Conservation (phyloP, 306 rosid genomes). For the Vigna hirtella region DNA sequence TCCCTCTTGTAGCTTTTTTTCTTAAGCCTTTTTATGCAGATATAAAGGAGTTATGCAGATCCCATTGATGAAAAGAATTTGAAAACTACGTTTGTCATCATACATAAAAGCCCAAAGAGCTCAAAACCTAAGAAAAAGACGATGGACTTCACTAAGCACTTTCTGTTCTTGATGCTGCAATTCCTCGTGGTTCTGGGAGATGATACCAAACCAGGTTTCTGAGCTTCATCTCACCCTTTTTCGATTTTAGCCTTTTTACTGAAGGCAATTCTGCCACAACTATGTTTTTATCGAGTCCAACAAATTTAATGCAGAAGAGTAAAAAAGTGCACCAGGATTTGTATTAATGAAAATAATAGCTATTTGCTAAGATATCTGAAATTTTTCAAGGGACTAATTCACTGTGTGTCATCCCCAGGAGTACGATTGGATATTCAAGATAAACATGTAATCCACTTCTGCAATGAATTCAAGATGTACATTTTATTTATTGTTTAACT, state of each 20-base stretch:
- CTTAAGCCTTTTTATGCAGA: slow-evolving; percentile 20
- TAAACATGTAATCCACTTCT: slow-evolving; percentile 52
- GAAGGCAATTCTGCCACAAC: no score
- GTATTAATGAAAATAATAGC: slow-evolving; percentile 25
- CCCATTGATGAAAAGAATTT: slow-evolving; percentile 21
- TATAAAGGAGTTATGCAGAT: slow-evolving; percentile 1
- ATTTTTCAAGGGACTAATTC: slow-evolving; percentile 50
- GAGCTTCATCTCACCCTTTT: background rate
- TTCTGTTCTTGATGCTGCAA: slow-evolving; percentile 35
- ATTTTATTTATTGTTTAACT: slow-evolving; percentile 11
- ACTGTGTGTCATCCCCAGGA: slow-evolving; percentile 48
- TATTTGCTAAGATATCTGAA: background rate
- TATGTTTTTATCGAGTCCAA: background rate
- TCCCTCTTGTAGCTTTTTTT: background rate
- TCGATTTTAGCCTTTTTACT: no score
- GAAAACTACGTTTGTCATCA: slow-evolving; percentile 27
- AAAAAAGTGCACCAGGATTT: background rate
- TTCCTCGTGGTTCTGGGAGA: slow-evolving; percentile 28
- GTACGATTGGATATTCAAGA: slow-evolving; percentile 62
- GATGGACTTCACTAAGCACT: slow-evolving; percentile 31
- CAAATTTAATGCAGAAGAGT: background rate
- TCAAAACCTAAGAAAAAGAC: slow-evolving; percentile 22
- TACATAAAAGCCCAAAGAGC: slow-evolving; percentile 16
- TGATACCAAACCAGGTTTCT: slow-evolving; percentile 46
- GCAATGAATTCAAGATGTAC: slow-evolving; percentile 32